Percentiles rank a stretch among this genome's conserved stretches.
phyloP scores from a whole-genome alignment of 2,329 filamentous ascomycete genomes.

The Arthrobotrys conoides region DNA sequence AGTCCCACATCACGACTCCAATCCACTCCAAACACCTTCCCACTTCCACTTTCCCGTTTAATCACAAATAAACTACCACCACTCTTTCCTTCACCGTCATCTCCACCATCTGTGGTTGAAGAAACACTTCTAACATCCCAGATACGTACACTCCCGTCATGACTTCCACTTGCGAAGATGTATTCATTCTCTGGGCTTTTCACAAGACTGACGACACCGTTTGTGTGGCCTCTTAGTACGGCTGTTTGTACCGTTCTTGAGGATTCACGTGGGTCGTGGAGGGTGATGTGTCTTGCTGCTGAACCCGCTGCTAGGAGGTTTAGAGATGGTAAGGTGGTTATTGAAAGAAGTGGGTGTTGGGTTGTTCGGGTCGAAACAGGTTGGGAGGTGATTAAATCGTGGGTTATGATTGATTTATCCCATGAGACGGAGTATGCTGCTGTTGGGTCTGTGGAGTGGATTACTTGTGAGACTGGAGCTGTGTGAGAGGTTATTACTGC shows the following conservation, averaged over 20 bases:
- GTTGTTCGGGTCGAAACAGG: constrained; percentile 87
- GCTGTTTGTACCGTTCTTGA: constrained; percentile 75
- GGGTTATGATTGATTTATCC: constrained; percentile 90
- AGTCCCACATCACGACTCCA: constrained; percentile 92
- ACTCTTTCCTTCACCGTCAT: constrained; percentile 71
- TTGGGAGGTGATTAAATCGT: constrained; percentile 85
- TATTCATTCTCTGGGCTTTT: constrained; percentile 78
- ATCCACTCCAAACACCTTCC: constrained; percentile 86
- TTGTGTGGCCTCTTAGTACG: constrained; percentile 68
- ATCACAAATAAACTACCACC: constrained; percentile 81
- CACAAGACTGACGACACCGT: constrained; percentile 73
- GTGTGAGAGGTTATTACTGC: constrained; percentile 80
- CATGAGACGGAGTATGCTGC: constrained; percentile 92
- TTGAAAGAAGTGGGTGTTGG: constrained; percentile 83
- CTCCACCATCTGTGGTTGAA: constrained; percentile 71
- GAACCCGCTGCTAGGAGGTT: constrained; percentile 71
- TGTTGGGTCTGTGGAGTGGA: constrained; percentile 89
- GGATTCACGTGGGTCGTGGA: constrained; percentile 89
- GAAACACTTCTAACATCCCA: constrained; percentile 84
- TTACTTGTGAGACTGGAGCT: constrained; percentile 80
- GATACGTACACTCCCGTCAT: constrained; percentile 91
- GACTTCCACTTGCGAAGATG: constrained; percentile 87
- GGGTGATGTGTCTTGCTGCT: constrained; percentile 82
- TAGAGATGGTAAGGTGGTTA: constrained; percentile 79
- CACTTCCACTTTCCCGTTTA: constrained; percentile 71